phyloP scores from a whole-genome alignment of 352 stramenopile genomes.

The Pythium guiyangense region DNA sequence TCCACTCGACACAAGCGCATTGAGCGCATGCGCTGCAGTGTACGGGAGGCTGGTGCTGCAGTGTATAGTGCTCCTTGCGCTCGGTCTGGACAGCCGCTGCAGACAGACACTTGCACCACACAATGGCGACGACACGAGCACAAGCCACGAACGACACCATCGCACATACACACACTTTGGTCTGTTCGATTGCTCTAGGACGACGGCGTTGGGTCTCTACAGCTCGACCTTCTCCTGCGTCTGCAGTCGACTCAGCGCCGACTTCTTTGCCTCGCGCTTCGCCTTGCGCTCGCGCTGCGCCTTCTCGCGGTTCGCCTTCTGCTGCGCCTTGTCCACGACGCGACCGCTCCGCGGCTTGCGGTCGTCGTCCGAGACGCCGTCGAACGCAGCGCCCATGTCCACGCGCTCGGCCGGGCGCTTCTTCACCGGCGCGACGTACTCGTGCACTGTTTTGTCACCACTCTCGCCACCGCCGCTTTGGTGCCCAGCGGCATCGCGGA shows the following conservation, averaged over 20 bases:
- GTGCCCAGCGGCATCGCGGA: slow-evolving; percentile 1
- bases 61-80: too few species aligned
- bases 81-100: too few species aligned
- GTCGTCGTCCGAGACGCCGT: slow-evolving; percentile 51
- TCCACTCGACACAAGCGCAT: too few species aligned
- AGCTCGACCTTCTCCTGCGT: slow-evolving; percentile 43
- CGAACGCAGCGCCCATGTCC: slow-evolving; percentile 75
- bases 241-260: slow-evolving; percentile 42
- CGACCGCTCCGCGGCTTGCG: slow-evolving; percentile 9
- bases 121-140: too few species aligned
- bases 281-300: slow-evolving; percentile 36
- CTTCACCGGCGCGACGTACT: neutral
- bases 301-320: slow-evolving; percentile 59
- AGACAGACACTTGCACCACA: too few species aligned
- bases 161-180: too few species aligned
- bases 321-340: slow-evolving; percentile 47
- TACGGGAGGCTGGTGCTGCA: too few species aligned
- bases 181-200: neutral
- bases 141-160: too few species aligned
- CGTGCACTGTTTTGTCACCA: neutral
- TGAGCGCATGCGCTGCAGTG: too few species aligned
- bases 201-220: neutral
- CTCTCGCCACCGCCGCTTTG: neutral
- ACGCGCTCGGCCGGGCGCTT: slow-evolving; percentile 31
- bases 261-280: slow-evolving; percentile 61